These are phyloP conservation scores for Starmerella bacillaris DNA, from an alignment of 805 yeast genomes.

Conservation along the genomic window DNA sequence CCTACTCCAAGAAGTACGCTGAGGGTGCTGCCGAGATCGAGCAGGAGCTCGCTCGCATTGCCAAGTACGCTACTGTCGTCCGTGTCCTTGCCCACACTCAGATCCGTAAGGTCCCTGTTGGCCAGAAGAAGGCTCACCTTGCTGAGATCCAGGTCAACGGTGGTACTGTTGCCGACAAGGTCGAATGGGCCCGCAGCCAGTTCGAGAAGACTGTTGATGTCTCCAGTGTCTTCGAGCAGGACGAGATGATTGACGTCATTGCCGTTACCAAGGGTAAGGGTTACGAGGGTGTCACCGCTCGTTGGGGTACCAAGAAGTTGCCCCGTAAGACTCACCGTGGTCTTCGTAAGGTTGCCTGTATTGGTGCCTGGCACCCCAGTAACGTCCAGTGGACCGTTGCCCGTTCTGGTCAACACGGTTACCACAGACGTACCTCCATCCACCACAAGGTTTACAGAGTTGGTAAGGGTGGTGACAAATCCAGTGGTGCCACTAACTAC, in stretches of 20 bases:
- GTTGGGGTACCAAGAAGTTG: conserved; percentile 99
- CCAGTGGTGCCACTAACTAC: conserved; percentile 87
- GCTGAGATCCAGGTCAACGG: conserved; percentile 99
- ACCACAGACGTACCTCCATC: conserved; percentile 99
- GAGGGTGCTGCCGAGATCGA: conserved; percentile 73
- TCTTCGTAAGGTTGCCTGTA: conserved; percentile 99
- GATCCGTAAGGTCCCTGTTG: conserved; percentile 96
- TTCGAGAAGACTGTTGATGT: conserved; percentile 97
- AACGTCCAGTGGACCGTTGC: conserved; percentile 99
- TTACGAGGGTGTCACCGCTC: conserved; percentile 99
- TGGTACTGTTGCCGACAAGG: conserved; percentile 95
- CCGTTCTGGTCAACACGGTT: conserved; percentile 99
- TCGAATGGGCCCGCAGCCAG: conserved; percentile 96
- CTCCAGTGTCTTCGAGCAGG: conserved; percentile 92
- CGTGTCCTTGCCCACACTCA: conserved; percentile 99
- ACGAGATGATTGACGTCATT: conserved; percentile 94
- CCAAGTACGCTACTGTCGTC: conserved; percentile 94
- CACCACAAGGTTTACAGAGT: conserved; percentile 99
- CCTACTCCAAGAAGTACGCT: conserved; percentile 97
- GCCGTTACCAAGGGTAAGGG: conserved; percentile 99
- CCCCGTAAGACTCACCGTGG: conserved; percentile 99
- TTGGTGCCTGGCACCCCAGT: conserved; percentile 99
- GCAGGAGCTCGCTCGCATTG: conserved; percentile 95
- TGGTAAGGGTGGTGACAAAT: conserved; percentile 90
- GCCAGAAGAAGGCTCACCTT: conserved; percentile 98